These are phyloP conservation scores for Cytospora chrysosperma DNA, from an alignment of 2,329 filamentous ascomycete species.

Conservation along the genomic window DNA sequence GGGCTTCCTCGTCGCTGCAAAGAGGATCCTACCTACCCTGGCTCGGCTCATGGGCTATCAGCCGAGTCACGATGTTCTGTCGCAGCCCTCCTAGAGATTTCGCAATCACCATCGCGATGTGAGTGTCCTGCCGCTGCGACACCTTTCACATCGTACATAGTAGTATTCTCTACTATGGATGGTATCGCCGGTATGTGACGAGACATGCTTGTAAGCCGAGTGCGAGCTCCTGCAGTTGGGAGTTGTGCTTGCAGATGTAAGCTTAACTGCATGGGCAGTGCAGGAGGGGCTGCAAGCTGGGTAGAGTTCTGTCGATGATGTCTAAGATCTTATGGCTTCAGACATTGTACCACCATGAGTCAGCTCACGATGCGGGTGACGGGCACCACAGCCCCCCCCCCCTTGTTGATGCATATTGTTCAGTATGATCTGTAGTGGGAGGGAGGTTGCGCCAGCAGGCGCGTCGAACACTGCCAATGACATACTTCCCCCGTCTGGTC, in stretches of 20 bases:
- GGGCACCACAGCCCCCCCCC: neutral
- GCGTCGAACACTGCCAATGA: slow-evolving; percentile 7
- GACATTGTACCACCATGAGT: slow-evolving; percentile 4
- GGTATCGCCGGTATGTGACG: slow-evolving; percentile 13
- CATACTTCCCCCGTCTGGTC: slow-evolving; percentile 4
- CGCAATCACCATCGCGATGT: neutral
- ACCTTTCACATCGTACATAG: no score
- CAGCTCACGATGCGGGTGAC: slow-evolving; percentile 9
- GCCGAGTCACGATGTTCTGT: neutral
- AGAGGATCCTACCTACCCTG: neutral
- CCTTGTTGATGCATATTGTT: slow-evolving; percentile 1
- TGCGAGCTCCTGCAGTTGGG: slow-evolving; percentile 13
- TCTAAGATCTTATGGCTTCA: slow-evolving; percentile 12
- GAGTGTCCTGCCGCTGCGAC: neutral
- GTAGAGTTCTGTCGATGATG: slow-evolving; percentile 9
- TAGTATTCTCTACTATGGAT: neutral
- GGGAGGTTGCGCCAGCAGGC: slow-evolving; percentile 1
- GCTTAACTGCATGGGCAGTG: slow-evolving; percentile 15
- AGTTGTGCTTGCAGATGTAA: slow-evolving; percentile 12
- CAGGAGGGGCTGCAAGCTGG: slow-evolving; percentile 20
- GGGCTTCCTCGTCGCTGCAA: slow-evolving; percentile 8
- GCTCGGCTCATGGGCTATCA: neutral
- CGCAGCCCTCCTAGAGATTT: neutral
- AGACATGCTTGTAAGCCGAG: slow-evolving; percentile 22
- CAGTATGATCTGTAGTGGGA: slow-evolving; percentile 1